Base-by-base conservation (phyloP, 2,329 filamentous ascomycete species). In the Lasiodiplodia sp. region DNA sequence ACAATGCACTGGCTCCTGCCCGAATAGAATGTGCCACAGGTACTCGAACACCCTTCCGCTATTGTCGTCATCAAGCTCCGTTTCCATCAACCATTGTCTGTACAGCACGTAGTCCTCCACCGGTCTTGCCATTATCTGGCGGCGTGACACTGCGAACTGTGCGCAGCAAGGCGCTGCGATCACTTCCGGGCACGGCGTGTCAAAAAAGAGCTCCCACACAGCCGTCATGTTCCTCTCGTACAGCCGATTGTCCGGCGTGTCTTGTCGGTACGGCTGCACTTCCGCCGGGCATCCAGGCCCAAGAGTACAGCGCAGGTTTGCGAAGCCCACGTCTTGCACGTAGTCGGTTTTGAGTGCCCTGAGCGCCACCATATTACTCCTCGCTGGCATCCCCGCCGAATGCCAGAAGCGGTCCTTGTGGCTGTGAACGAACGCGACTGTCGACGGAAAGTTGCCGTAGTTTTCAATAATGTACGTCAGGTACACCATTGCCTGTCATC, bases 271-370 rank as follows among this genome's bases (percentile, higher is more conserved):
- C 0, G 77, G 78, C 21, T 78, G 73, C n/a, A 82, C 72, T 57
- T 78, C 80, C 6, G 74, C 76, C 14, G 80, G 81, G 68, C 81
- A 83, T 21, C 80, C 80, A 0, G 78, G 75, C 37, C 73, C 70
- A 49, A 72, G 71, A 16, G 76, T 74, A 72, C 82, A 83, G 14
- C 77, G 75, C 40, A 83, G 72, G 66, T 80, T 80, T 3, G 78
- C 78, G 68, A 79, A 83, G 18, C 81, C 82, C 2, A 75, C 72
- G 2, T 74, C 70, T 52, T 78, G 75, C 34, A 83, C 75, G n/a
- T 77, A 77, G 31, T 78, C 75, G 25, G 78, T 72, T 11, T 78
- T 76, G 14, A 83, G 74, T 47, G 74, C 73, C 14, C 71, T 51
- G 4, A 76, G 68, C 1, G 66, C 56, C 34, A 37, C 38, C 66